Conservation (phyloP, 768 basidiomycete species). For the Macrolepiota fuliginosa region DNA sequence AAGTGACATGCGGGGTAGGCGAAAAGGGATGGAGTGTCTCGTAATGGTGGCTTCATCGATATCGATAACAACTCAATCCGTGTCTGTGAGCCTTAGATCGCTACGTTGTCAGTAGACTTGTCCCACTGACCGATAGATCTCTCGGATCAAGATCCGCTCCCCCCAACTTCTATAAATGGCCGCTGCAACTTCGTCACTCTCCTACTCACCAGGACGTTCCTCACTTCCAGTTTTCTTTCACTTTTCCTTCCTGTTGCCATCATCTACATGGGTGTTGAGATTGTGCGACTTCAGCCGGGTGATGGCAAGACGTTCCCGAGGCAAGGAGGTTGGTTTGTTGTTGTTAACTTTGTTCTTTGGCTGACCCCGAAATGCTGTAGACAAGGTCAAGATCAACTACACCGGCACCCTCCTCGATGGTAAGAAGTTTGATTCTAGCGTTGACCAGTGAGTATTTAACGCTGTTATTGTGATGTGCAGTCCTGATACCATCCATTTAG, state of each 20-base stretch:
- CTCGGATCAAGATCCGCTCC: conserved; percentile 79
- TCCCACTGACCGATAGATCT: conserved; percentile 27
- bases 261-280: conserved; percentile 60
- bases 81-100: conserved; percentile 5
- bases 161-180: conserved; percentile 48
- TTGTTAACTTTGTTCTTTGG: background rate
- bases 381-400: conserved; percentile 77
- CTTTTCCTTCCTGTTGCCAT: background rate
- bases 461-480: background rate
- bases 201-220: conserved; percentile 14
- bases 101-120: conserved; percentile 6
- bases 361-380: conserved; percentile 35
- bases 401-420: conserved; percentile 69
- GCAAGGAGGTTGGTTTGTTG: conserved; percentile 56
- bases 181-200: conserved; percentile 33
- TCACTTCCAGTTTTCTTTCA: conserved; percentile 12
- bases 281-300: conserved; percentile 57
- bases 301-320: conserved; percentile 67
- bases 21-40: conserved; percentile 13
- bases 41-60: conserved; percentile 21
- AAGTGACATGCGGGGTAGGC: conserved; percentile 14
- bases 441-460: conserved; percentile 56
- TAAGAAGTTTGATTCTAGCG: conserved; percentile 69
- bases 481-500: background rate
- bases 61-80: conserved; percentile 26